Evolutionary conservation across 2,329 filamentous ascomycete species (phyloP), one percentile per base, ranked within the genome.

Genomic region (Arthrobotrys sphaeroides): DNA sequence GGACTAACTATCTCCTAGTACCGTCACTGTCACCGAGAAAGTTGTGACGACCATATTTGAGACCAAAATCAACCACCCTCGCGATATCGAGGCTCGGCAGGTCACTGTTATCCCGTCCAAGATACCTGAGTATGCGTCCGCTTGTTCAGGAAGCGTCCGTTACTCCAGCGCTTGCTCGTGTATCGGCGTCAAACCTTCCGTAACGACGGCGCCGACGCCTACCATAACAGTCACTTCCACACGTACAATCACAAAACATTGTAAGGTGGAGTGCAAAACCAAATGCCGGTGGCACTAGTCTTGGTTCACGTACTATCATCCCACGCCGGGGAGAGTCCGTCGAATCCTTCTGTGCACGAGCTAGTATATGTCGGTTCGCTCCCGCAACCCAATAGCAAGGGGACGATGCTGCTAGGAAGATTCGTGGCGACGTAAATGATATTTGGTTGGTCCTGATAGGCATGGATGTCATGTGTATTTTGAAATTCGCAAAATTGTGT

Each of bases 121-220:
- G 1, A 65, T 67, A 7, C 64, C 64, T 4, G 26, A 38, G 1
- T 67, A 67, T n/a, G 64, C 64, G 6, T 33, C 49, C 12, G 16
- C 51, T 26, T 67, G 64, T 31, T 59, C 49, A 1, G 64, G 64
- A 3, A 12, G 3, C 9, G 16, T 6, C 9, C 36, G 64, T 10
- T 67, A 47, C 20, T 45, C 49, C 36, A 67, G 64, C 28, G 64
- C 64, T 31, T 67, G 64, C 18, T 67, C 64, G 3, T 67, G 64
- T 28, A 49, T 67, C 12, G 24, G 47, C 1, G 64, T 67, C 0
- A 47, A 12, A 1, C 20, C 62, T 16, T 22, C 28, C 1, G 38
- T 18, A 3, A 51, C 33, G 16, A 67, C 49, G 5, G 36, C 12
- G 4, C 49, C 38, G 10, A 28, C 61, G n/a, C 36, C 62, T 0